Evolutionary conservation across 2,329 filamentous ascomycete genomes (phyloP).

Genomic region (Neobulgaria alba): DNA sequence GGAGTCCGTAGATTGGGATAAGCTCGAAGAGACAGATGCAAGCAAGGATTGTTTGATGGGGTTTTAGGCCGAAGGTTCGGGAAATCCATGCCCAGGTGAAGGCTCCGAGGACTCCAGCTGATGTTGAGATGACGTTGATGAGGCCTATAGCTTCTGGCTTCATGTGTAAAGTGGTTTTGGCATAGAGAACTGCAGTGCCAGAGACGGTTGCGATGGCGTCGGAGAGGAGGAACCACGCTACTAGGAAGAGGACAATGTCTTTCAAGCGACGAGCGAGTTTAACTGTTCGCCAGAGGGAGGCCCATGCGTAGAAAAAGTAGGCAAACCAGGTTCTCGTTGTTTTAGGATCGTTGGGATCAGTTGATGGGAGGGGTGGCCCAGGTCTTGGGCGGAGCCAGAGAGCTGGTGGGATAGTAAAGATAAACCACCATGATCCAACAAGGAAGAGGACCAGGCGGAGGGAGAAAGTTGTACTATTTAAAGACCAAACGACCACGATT

Average conservation of each 20-base stretch:
- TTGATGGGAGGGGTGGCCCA: constrained; percentile 62
- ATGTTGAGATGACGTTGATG: constrained; percentile 87
- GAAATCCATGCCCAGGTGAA: constrained; percentile 84
- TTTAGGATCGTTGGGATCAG: constrained; percentile 13
- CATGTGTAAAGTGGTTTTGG: constrained; percentile 90
- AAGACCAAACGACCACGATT: constrained; percentile 65
- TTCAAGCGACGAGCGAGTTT: constrained; percentile 62
- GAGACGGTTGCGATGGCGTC: constrained; percentile 93
- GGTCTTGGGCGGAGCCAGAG: constrained; percentile 83
- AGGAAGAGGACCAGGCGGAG: constrained; percentile 80
- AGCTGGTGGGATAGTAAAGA: constrained; percentile 82
- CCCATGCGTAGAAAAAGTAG: constrained; percentile 81
- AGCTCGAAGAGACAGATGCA: constrained; percentile 87
- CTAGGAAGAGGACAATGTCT: constrained; percentile 71
- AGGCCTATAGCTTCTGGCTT: constrained; percentile 76
- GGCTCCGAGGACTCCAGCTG: constrained; percentile 76
- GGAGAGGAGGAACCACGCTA: constrained; percentile 88
- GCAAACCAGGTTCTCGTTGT: constrained; percentile 47
- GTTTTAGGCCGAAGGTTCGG: constrained; percentile 56
- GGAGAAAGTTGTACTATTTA: constrained; percentile 73
- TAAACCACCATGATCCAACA: constrained; percentile 85
- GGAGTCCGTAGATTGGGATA: constrained; percentile 83
- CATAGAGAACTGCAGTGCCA: constrained; percentile 89
- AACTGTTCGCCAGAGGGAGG: constrained; percentile 71
- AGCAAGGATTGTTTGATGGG: constrained; percentile 83